Evolutionary conservation across 78 protist genomes (phyloP).

Genomic region (Polysphondylium violaceum): DNA sequence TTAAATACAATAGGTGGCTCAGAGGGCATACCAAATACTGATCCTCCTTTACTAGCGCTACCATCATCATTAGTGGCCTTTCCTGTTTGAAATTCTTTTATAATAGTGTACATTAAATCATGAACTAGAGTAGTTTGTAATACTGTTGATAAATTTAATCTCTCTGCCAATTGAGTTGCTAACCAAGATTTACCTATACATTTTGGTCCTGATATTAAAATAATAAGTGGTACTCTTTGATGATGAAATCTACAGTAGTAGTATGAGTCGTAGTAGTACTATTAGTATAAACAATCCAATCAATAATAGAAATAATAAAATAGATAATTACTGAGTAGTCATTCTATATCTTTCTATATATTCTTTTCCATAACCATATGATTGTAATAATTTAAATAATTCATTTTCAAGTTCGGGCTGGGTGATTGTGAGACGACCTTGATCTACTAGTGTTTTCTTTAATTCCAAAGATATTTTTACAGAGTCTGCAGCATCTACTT

Average conservation of each 20-base stretch:
- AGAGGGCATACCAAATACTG: constrained; percentile 75
- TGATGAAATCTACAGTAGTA: constrained; percentile 26
- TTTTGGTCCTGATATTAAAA: constrained; percentile 70
- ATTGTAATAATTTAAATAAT: constrained; percentile 40
- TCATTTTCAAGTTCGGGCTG: constrained; percentile 69
- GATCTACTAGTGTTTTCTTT: constrained; percentile 61
- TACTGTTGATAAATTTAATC: constrained; percentile 71
- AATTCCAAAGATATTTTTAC: constrained; percentile 66
- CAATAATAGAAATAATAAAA: not conserved
- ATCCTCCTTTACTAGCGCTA: not conserved
- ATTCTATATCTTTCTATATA: constrained; percentile 73
- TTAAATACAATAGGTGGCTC: constrained; percentile 73
- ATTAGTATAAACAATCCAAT: not conserved
- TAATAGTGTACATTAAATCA: constrained; percentile 63
- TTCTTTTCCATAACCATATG: constrained; percentile 73
- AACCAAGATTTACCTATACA: constrained; percentile 73
- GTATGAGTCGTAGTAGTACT: not conserved
- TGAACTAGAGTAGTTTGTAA: constrained; percentile 70
- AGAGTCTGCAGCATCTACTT: constrained; percentile 79
- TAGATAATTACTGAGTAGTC: constrained; percentile 63
- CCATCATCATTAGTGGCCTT: not conserved
- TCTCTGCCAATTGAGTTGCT: constrained; percentile 77
- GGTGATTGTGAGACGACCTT: constrained; percentile 48
- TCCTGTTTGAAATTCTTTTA: constrained; percentile 52
- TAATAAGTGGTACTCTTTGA: constrained; percentile 74